phyloP scores from a whole-genome alignment of 2,329 filamentous ascomycete genomes.

The Scedosporium minutisporum region DNA sequence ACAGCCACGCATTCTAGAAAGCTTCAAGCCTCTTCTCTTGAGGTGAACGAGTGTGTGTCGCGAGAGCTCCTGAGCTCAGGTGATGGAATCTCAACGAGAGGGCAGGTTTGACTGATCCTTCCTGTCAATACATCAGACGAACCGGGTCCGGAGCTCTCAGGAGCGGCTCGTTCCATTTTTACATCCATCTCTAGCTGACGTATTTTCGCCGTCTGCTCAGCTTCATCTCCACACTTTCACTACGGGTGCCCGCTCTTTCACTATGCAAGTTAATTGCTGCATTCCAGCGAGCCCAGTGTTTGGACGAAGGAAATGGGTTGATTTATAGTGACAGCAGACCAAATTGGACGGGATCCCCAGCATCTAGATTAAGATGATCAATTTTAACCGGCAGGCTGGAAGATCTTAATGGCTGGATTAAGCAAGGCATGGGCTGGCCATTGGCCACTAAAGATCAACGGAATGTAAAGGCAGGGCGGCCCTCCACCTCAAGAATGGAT shows the following conservation, averaged over 20 bases:
- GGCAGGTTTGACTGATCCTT: too few relatives aligned
- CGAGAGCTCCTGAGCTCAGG: neutral
- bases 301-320: neutral
- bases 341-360: neutral
- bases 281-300: neutral
- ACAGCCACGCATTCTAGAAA: neutral
- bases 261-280: too few relatives aligned
- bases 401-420: neutral
- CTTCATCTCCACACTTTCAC: neutral
- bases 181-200: neutral
- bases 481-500: neutral
- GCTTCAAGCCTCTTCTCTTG: neutral
- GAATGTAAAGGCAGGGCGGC: neutral
- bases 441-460: too few relatives aligned
- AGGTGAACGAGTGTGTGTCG: neutral
- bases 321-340: neutral
- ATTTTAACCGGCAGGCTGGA: neutral
- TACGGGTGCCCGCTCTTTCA: too few relatives aligned
- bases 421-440: neutral
- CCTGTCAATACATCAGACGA: too few relatives aligned
- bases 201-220: neutral
- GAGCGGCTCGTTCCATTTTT: neutral
- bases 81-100: too few relatives aligned
- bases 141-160: too few relatives aligned
- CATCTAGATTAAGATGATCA: neutral